Conservation (phyloP, 2,329 filamentous ascomycete species). For the Microdochium nivale region DNA sequence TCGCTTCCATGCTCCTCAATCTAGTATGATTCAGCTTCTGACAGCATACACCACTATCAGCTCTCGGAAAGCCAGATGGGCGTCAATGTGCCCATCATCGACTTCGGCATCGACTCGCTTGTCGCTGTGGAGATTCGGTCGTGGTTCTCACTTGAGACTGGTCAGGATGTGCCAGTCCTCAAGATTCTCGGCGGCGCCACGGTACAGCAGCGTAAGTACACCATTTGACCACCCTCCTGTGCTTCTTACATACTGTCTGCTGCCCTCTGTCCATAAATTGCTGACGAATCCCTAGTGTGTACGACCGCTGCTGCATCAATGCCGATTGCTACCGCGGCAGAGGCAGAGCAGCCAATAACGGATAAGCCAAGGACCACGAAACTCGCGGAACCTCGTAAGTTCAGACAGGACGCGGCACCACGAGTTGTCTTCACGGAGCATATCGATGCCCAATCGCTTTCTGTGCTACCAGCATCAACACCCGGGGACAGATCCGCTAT, state of each 20-base stretch:
- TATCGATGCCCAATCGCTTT: background rate
- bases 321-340: no score
- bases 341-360: no score
- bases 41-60: no score
- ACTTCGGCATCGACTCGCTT: constrained; percentile 9
- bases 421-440: background rate
- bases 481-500: background rate
- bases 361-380: no score
- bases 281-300: constrained; percentile 1
- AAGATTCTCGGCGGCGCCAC: constrained; percentile 17
- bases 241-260: constrained; percentile 2
- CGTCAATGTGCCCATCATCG: constrained; percentile 1
- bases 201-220: constrained; percentile 30
- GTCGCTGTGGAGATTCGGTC: constrained; percentile 23
- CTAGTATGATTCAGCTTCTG: no score
- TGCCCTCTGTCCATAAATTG: constrained; percentile 2
- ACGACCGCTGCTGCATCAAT: background rate
- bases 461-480: background rate
- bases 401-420: background rate
- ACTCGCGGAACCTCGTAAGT: no score
- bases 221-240: no score
- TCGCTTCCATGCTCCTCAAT: background rate
- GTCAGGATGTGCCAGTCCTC: constrained; percentile 8
- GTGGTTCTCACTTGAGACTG: constrained; percentile 30
- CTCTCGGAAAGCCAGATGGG: constrained; percentile 3